These are phyloP conservation scores for Termitomyces sp. DNA, from an alignment of 768 basidiomycete species.

Conservation along the genomic window DNA sequence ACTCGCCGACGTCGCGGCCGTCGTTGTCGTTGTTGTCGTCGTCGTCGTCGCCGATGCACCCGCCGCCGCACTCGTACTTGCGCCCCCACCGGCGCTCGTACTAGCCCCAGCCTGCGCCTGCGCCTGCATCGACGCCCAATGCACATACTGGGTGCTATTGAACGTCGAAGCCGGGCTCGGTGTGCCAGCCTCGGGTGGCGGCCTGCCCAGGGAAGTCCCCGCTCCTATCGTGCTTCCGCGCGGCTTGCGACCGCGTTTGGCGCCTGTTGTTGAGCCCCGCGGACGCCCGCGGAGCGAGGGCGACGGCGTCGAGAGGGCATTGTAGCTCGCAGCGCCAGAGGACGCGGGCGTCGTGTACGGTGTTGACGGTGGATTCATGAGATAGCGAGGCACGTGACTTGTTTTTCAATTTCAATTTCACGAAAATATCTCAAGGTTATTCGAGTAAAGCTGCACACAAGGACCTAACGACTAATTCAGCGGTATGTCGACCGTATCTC, in stretches of 20 bases:
- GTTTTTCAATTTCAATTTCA: too few relatives aligned
- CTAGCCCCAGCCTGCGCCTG: not conserved
- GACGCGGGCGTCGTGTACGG: not conserved
- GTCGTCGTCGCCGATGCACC: not conserved
- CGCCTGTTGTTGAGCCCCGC: slow-evolving; percentile 24
- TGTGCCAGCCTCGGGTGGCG: not conserved
- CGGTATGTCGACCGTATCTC: slow-evolving; percentile 71
- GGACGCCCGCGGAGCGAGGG: slow-evolving; percentile 23
- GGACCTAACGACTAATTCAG: slow-evolving; percentile 28
- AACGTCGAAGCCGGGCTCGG: not conserved
- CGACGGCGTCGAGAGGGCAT: not conserved
- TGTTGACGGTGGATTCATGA: slow-evolving; percentile 4
- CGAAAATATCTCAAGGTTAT: not conserved
- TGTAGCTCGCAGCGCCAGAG: not conserved
- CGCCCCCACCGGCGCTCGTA: not conserved
- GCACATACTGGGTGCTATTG: not conserved
- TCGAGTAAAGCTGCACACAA: not conserved
- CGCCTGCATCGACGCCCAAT: slow-evolving; percentile 6
- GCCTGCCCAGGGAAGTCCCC: not conserved
- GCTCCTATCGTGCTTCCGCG: slow-evolving; percentile 24
- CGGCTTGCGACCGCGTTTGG: slow-evolving; percentile 44
- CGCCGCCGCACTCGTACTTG: not conserved
- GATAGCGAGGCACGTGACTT: not conserved
- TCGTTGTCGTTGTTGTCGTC: not conserved
- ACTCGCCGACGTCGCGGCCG: not conserved